These are phyloP conservation scores for Juncus effusus DNA, from an alignment of 176 grass and related monocot genomes.

Conservation along the genomic window DNA sequence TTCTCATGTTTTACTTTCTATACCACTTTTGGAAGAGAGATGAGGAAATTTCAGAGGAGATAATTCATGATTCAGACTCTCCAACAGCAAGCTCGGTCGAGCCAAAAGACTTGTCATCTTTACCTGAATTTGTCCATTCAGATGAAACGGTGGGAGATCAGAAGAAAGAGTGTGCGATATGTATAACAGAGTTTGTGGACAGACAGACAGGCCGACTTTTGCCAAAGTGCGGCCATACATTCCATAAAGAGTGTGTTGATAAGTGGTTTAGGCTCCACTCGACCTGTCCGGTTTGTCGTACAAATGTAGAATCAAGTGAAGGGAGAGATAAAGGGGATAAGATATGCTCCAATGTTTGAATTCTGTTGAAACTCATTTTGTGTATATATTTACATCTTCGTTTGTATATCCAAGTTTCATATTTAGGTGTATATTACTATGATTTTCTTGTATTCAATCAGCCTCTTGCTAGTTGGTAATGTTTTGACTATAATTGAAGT, in stretches of 20 bases:
- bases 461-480: too few species aligned
- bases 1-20: slow-evolving; percentile 28
- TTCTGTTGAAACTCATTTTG: neutral
- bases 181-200: slow-evolving; percentile 43
- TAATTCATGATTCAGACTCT: neutral
- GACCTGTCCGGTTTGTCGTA: slow-evolving; percentile 49
- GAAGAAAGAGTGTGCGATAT: slow-evolving; percentile 48
- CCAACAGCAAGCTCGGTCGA: neutral
- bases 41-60: neutral
- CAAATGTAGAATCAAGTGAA: neutral
- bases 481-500: too few species aligned
- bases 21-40: slow-evolving; percentile 32
- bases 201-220: slow-evolving; percentile 42
- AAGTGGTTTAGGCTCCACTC: slow-evolving; percentile 46
- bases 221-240: slow-evolving; percentile 46
- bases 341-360: slow-evolving; percentile 20
- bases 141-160: slow-evolving; percentile 1
- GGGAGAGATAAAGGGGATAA: neutral
- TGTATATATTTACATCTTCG: neutral
- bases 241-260: slow-evolving; percentile 44
- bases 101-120: slow-evolving; percentile 18
- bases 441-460: too few species aligned
- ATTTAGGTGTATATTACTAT: too few species aligned
- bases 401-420: neutral
- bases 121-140: slow-evolving; percentile 33